A percentile compares a stretch with the other conserved stretches of the same genome.
Evolutionary conservation across 306 rosid genomes (phyloP).

Genomic region (Cicer yamashitae): DNA sequence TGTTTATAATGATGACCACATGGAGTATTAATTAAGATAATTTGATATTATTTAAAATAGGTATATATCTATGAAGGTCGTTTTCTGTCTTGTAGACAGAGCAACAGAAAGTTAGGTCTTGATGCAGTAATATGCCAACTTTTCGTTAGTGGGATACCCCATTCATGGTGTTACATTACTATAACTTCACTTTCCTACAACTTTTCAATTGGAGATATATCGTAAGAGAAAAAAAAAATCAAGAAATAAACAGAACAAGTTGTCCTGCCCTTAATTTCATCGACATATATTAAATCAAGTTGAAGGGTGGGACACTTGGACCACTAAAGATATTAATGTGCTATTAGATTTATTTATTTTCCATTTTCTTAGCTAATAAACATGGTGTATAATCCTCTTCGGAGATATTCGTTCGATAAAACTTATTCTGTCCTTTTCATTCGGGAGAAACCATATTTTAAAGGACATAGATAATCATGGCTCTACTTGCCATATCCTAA

Average conservation of each 20-base stretch:
- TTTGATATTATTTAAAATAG: background rate
- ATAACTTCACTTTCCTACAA: constrained; percentile 33
- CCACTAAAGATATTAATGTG: constrained; percentile 21
- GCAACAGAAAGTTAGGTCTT: constrained; percentile 45
- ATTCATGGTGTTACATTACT: constrained; percentile 8
- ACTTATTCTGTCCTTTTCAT: constrained; percentile 20
- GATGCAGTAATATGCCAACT: constrained; percentile 42
- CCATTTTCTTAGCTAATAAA: background rate
- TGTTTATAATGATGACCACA: too few relatives aligned
- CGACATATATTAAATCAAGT: constrained; percentile 21
- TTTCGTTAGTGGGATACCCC: constrained; percentile 44
- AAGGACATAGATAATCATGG: constrained; percentile 10
- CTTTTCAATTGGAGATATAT: constrained; percentile 12
- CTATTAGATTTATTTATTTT: background rate
- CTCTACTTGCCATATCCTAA: constrained; percentile 14
- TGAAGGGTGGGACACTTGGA: constrained; percentile 20
- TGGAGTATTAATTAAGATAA: background rate
- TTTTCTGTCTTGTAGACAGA: constrained; percentile 36
- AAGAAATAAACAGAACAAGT: constrained; percentile 2
- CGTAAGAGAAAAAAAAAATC: constrained; percentile 27
- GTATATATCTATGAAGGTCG: constrained; percentile 17
- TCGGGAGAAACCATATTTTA: constrained; percentile 26
- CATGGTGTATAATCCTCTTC: background rate
- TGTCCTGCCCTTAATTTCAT: constrained; percentile 33
- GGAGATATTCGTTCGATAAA: background rate